phyloP scores from a whole-genome alignment of 169 alveolate genomes.

The Plasmodium relictum region DNA sequence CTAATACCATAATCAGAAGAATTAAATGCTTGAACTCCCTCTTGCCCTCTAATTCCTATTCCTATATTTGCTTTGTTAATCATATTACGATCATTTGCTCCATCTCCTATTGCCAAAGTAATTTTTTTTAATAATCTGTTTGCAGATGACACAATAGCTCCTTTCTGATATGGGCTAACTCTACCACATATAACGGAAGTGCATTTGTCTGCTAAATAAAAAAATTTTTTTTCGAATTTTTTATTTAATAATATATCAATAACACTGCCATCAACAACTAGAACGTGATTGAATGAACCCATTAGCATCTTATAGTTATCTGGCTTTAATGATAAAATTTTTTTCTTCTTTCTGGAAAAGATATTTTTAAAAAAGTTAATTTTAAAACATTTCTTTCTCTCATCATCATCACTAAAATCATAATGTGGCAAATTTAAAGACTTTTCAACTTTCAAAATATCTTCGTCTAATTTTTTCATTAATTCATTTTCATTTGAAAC shows the following conservation, averaged over 20 bases:
- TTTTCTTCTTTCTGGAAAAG: slow-evolving; percentile 13
- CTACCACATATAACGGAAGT: slow-evolving; percentile 81
- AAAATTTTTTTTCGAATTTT: slow-evolving; percentile 77
- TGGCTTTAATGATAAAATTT: slow-evolving; percentile 31
- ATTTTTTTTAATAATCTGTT: slow-evolving; percentile 84
- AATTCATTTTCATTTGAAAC: slow-evolving; percentile 39
- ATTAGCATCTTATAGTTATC: slow-evolving; percentile 35
- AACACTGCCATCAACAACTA: slow-evolving; percentile 63
- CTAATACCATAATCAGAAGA: slow-evolving; percentile 93
- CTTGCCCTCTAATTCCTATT: slow-evolving; percentile 97
- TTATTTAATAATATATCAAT: slow-evolving; percentile 51
- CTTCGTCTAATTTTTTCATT: slow-evolving; percentile 67
- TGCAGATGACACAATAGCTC: slow-evolving; percentile 89
- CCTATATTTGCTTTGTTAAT: slow-evolving; percentile 98
- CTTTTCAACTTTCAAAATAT: slow-evolving; percentile 45
- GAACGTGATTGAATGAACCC: slow-evolving; percentile 32
- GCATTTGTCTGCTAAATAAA: slow-evolving; percentile 78
- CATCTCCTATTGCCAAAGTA: slow-evolving; percentile 97
- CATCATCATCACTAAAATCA: slow-evolving; percentile 41
- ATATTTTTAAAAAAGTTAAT: slow-evolving; percentile 12
- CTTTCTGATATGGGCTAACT: slow-evolving; percentile 85
- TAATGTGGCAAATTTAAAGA: slow-evolving; percentile 55
- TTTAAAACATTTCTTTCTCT: background rate
- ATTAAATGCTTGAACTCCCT: slow-evolving; percentile 96
- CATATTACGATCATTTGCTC: slow-evolving; percentile 99